Percentiles rank a stretch among this genome's conserved stretches.
Evolutionary conservation across 257 asterid genomes (phyloP).

Genomic region (Echium plantagineum): DNA sequence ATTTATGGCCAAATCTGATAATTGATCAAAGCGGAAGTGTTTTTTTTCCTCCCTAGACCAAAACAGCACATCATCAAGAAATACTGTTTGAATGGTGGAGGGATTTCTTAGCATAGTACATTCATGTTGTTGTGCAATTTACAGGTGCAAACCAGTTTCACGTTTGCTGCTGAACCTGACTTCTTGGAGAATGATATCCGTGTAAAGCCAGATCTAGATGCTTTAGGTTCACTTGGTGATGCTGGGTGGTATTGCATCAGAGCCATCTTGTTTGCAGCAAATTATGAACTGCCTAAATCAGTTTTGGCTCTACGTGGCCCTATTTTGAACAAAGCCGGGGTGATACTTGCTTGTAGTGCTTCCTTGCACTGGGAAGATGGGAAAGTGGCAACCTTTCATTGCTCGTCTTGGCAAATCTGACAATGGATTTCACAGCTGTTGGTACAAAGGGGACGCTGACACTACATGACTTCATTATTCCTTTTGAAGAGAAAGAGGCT

Average conservation of each 20-base stretch:
- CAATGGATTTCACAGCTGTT: constrained; percentile 35
- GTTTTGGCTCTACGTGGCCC: constrained; percentile 24
- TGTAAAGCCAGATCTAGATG: constrained; percentile 36
- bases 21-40: too few species aligned
- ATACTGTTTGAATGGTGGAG: background rate
- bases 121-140: background rate
- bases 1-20: too few species aligned
- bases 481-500: constrained; percentile 42
- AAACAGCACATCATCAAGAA: too few species aligned
- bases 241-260: constrained; percentile 33
- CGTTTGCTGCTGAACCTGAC: constrained; percentile 19
- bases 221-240: constrained; percentile 39
- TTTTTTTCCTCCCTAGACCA: too few species aligned
- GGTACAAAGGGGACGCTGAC: constrained; percentile 50
- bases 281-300: constrained; percentile 27
- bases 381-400: constrained; percentile 40
- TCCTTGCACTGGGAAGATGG: constrained; percentile 33
- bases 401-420: constrained; percentile 42
- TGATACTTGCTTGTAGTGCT: constrained; percentile 30
- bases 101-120: background rate
- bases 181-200: constrained; percentile 34
- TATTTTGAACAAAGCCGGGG: constrained; percentile 26
- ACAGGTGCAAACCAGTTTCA: constrained; percentile 23
- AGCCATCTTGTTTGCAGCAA: constrained; percentile 24
- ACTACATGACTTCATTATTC: constrained; percentile 43